These are phyloP conservation scores for Auriscalpium orientale DNA, from an alignment of 768 basidiomycete genomes.

Conservation along the genomic window DNA sequence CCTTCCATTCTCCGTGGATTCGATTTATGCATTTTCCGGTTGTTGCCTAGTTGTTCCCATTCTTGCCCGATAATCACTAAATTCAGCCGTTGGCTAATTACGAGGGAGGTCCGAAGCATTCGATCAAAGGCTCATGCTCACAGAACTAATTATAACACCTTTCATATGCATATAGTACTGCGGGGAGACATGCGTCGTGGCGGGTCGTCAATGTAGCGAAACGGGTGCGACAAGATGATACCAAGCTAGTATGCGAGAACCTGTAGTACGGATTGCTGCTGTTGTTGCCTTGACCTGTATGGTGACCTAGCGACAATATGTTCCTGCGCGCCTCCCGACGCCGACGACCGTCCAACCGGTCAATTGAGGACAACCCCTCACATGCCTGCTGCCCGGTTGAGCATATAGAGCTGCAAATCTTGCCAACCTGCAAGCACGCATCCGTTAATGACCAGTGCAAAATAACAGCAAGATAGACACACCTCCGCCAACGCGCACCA, in stretches of 20 bases:
- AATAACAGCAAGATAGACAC: not conserved
- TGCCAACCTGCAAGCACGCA: conserved; percentile 56
- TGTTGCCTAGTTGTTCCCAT: too few relatives aligned
- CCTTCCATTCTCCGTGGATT: too few relatives aligned
- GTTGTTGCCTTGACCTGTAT: not conserved
- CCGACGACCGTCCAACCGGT: not conserved
- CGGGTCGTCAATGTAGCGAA: not conserved
- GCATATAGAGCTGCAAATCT: conserved; percentile 66
- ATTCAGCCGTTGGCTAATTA: too few relatives aligned
- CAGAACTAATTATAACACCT: not conserved
- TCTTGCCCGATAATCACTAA: too few relatives aligned
- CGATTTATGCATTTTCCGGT: too few relatives aligned
- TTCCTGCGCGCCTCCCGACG: not conserved
- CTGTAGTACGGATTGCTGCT: not conserved
- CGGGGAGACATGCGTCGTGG: not conserved
- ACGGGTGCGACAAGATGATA: not conserved
- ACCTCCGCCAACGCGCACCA: conserved; percentile 87
- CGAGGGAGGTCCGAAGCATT: too few relatives aligned
- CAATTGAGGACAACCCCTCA: conserved; percentile 19
- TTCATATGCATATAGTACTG: not conserved
- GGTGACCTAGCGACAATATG: not conserved
- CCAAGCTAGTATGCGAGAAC: not conserved
- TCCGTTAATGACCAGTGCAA: not conserved
- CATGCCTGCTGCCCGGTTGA: conserved; percentile 69
- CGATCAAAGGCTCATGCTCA: not conserved